A percentile compares a stretch with the other conserved stretches of the same genome.
These are phyloP conservation scores for Pythium rhizo-oryzae DNA, from an alignment of 352 stramenopile genomes.

Conservation along the genomic window DNA sequence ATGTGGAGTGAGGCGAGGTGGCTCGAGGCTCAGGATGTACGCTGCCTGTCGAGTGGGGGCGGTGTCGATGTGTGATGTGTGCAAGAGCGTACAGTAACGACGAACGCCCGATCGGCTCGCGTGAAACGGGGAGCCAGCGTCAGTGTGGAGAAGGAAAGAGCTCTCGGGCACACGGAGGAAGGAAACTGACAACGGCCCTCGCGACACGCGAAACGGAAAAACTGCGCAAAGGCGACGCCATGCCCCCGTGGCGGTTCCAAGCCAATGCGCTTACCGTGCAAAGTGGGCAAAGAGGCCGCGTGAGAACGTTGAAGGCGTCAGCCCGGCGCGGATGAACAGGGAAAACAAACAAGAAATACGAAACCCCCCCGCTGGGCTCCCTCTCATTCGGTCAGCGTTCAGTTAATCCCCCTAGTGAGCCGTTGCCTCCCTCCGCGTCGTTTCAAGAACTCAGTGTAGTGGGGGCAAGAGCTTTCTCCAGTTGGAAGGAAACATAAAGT, in stretches of 20 bases:
- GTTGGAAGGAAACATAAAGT: not conserved
- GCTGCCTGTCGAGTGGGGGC: not conserved
- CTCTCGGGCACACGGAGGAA: not conserved
- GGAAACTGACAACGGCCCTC: not conserved
- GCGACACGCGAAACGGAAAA: not conserved
- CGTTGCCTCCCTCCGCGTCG: not conserved
- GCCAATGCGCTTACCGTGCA: not conserved
- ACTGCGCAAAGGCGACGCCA: too few relatives aligned
- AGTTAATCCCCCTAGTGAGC: not conserved
- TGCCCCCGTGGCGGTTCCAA: not conserved
- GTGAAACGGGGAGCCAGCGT: not conserved
- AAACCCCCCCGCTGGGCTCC: not conserved
- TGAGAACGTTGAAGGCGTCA: not conserved
- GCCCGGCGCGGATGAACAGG: not conserved
- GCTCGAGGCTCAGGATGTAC: too few relatives aligned
- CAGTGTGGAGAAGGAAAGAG: too few relatives aligned
- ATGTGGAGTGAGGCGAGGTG: not conserved
- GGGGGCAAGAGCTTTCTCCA: too few relatives aligned
- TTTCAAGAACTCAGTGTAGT: conserved; percentile 9
- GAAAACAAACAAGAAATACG: not conserved
- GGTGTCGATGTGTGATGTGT: not conserved
- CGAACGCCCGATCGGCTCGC: not conserved
- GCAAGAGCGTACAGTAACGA: not conserved
- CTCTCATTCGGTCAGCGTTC: too few relatives aligned
- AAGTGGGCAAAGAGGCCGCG: not conserved